Evolutionary conservation across 106 monocot species (phyloP).

Genomic region (Dendrobium catenatum): DNA sequence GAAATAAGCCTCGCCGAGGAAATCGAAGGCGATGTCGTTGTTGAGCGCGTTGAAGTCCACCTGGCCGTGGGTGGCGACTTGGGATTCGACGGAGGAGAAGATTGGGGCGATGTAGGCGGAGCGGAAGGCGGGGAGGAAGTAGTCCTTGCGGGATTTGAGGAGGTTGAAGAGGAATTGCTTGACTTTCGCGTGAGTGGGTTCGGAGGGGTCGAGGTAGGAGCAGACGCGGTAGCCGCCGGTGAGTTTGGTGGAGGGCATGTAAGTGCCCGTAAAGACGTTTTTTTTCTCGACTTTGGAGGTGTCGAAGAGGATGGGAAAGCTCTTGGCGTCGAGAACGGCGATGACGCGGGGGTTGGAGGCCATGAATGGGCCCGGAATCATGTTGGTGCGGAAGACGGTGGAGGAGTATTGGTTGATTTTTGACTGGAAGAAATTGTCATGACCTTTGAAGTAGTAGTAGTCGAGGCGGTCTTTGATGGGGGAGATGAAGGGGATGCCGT

Average conservation of each 20-base stretch:
- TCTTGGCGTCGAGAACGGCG: conserved; percentile 44
- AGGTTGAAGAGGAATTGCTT: conserved; percentile 34
- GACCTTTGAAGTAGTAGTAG: conserved; percentile 47
- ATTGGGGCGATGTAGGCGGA: conserved; percentile 19
- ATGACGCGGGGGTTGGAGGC: conserved; percentile 31
- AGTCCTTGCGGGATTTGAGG: conserved; percentile 19
- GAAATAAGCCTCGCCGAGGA: conserved; percentile 27
- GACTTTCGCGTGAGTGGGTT: conserved; percentile 31
- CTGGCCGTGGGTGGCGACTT: conserved; percentile 15
- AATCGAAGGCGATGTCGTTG: conserved; percentile 34
- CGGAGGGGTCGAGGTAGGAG: conserved; percentile 50
- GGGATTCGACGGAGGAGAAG: conserved; percentile 25
- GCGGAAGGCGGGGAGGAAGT: conserved; percentile 32
- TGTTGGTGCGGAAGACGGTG: conserved; percentile 48
- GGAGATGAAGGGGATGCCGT: conserved; percentile 42
- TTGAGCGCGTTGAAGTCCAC: conserved; percentile 39
- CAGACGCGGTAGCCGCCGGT: conserved; percentile 42
- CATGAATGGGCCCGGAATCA: conserved; percentile 43
- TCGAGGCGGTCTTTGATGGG: conserved; percentile 42
- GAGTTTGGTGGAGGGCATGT: conserved; percentile 37
- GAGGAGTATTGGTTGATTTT: conserved; percentile 29
- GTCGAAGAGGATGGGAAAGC: conserved; percentile 52
- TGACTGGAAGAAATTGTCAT: conserved; percentile 28
- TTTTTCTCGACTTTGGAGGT: conserved; percentile 48
- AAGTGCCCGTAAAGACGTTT: conserved; percentile 46